Evolutionary conservation across 495 filamentous ascomycete genomes (phyloP).

Genomic region (Aspergillus mulundensis): DNA sequence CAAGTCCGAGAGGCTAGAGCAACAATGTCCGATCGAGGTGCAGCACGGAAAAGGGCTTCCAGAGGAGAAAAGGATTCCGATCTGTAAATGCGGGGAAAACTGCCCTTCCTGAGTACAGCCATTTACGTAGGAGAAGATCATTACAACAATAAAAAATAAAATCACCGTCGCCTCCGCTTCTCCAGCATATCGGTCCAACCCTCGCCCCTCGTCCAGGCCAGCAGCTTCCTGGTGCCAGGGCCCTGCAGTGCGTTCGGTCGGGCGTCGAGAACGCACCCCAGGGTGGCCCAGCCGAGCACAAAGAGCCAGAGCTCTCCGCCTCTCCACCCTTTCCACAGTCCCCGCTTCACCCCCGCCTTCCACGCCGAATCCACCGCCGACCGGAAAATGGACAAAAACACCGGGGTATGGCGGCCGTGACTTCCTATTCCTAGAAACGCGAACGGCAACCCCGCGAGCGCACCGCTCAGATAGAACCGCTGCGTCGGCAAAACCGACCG

Average conservation of each 20-base stretch:
- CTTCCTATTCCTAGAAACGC: constrained; percentile 63
- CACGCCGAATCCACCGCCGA: constrained; percentile 73
- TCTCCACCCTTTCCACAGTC: constrained; percentile 74
- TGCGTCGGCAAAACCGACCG: constrained; percentile 69
- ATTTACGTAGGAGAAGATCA: not conserved
- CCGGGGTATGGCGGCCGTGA: constrained; percentile 49
- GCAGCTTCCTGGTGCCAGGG: constrained; percentile 61
- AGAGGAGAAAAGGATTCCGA: constrained; percentile 10
- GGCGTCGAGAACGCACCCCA: constrained; percentile 74
- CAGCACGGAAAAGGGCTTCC: constrained; percentile 17
- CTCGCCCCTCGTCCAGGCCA: constrained; percentile 72
- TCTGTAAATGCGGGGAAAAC: constrained; percentile 6
- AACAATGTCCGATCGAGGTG: not conserved
- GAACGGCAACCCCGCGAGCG: constrained; percentile 73
- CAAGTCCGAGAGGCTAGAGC: constrained; percentile 10
- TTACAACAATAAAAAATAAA: not conserved
- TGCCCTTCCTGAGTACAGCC: not conserved
- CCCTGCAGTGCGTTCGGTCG: constrained; percentile 65
- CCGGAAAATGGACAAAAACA: constrained; percentile 67
- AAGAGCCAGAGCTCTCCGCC: constrained; percentile 83
- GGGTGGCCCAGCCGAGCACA: constrained; percentile 66
- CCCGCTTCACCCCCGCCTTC: constrained; percentile 85
- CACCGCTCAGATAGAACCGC: constrained; percentile 84
- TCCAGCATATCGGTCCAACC: constrained; percentile 51
- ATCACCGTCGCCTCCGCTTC: constrained; percentile 22